Evolutionary conservation across 2,329 filamentous ascomycete species (phyloP).

Genomic region (Tolypocladium sp.): DNA sequence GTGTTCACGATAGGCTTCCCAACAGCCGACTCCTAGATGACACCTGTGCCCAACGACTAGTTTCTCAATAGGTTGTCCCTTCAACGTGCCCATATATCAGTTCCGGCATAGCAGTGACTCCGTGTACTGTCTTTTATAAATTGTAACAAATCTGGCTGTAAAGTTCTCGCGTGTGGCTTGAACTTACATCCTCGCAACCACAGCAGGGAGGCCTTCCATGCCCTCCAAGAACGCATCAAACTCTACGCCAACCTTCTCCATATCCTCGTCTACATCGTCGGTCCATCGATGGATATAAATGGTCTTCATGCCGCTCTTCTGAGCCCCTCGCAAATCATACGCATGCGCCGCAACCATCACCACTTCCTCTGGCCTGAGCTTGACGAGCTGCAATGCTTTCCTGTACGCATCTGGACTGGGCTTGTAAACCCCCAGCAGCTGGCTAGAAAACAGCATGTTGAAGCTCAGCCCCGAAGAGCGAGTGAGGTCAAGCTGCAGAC

Average conservation of each 20-base stretch:
- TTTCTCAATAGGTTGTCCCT: too few species aligned
- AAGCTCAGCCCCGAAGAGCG: not conserved
- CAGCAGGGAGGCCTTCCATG: not conserved
- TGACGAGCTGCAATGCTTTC: not conserved
- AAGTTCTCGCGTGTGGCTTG: too few species aligned
- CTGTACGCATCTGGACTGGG: not conserved
- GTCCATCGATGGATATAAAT: not conserved
- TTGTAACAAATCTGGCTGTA: too few species aligned
- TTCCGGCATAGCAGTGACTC: too few species aligned
- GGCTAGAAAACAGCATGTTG: not conserved
- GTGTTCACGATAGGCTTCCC: too few species aligned
- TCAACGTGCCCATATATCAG: too few species aligned
- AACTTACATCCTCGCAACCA: not conserved
- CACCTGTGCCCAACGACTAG: too few species aligned
- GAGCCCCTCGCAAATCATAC: not conserved
- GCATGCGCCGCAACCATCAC: not conserved
- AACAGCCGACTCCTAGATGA: too few species aligned
- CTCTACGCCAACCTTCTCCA: not conserved
- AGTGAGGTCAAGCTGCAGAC: not conserved
- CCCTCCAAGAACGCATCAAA: not conserved
- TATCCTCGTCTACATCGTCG: not conserved
- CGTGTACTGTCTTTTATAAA: too few species aligned
- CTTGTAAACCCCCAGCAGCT: not conserved
- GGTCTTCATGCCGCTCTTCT: not conserved
- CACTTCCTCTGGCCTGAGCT: not conserved